phyloP scores from a whole-genome alignment of 495 filamentous ascomycete species.

The Aspergillus kassunensis region DNA sequence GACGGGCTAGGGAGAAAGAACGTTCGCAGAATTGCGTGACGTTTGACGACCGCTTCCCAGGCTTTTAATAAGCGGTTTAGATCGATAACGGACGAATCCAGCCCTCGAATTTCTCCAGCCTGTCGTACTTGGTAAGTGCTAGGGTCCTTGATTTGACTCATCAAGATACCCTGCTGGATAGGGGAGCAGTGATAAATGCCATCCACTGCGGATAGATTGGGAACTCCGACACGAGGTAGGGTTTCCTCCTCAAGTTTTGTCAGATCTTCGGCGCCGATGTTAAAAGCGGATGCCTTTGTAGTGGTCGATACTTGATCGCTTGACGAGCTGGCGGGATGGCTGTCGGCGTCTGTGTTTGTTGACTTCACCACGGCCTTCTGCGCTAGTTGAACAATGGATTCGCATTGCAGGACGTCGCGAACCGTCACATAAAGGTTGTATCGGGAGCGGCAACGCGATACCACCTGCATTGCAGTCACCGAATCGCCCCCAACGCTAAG shows the following conservation, averaged over 20 bases:
- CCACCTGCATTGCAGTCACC: conserved; percentile 57
- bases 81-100: not conserved
- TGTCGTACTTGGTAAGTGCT: conserved; percentile 10
- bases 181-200: conserved; percentile 14
- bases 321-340: not conserved
- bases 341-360: not conserved
- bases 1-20: conserved; percentile 7
- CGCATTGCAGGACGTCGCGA: conserved; percentile 27
- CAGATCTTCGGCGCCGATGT: not conserved
- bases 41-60: conserved; percentile 6
- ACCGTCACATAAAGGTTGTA: conserved; percentile 18
- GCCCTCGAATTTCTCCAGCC: not conserved
- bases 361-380: conserved; percentile 4
- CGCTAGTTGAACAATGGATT: conserved; percentile 4
- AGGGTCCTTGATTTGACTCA: conserved; percentile 11
- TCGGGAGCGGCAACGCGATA: conserved; percentile 18
- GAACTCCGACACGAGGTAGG: not conserved
- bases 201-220: not conserved
- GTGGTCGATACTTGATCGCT: not conserved
- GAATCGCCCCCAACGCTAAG: conserved; percentile 34
- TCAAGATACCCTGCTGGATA: conserved; percentile 12
- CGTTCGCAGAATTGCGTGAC: conserved; percentile 8
- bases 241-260: not conserved
- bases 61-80: not conserved
- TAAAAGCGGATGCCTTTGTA: not conserved